Conservation (phyloP, 2,329 filamentous ascomycete species). For the Colletotrichum lupini region DNA sequence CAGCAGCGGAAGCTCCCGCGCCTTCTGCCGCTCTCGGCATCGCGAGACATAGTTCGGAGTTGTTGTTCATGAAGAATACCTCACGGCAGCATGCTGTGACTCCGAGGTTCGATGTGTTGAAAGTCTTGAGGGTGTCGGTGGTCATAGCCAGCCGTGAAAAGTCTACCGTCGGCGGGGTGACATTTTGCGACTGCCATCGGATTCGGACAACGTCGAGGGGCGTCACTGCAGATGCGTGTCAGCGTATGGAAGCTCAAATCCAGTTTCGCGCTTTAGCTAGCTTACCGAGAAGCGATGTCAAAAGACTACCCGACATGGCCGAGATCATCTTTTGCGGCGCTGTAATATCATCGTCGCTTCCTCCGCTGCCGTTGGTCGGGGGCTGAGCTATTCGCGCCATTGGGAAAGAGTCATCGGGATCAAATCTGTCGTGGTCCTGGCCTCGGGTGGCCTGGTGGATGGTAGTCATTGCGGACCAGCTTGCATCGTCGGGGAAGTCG, state of each 20-base stretch:
- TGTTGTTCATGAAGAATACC: slow-evolving; percentile 95
- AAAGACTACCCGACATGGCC: slow-evolving; percentile 87
- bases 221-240: slow-evolving; percentile 70
- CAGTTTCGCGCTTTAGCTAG: slow-evolving; percentile 10
- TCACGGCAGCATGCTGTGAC: slow-evolving; percentile 96
- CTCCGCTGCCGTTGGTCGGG: slow-evolving; percentile 33
- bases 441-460: slow-evolving; percentile 26
- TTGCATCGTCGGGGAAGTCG: slow-evolving; percentile 33
- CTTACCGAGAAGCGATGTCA: slow-evolving; percentile 90
- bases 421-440: slow-evolving; percentile 44
- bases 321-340: slow-evolving; percentile 94
- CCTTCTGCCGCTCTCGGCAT: slow-evolving; percentile 64
- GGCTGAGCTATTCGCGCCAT: slow-evolving; percentile 43
- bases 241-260: slow-evolving; percentile 14
- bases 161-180: slow-evolving; percentile 60
- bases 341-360: slow-evolving; percentile 72
- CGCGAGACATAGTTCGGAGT: slow-evolving; percentile 83
- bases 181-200: slow-evolving; percentile 86
- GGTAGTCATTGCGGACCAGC: slow-evolving; percentile 31
- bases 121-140: slow-evolving; percentile 70
- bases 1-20: slow-evolving; percentile 58
- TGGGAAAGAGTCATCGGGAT: slow-evolving; percentile 42
- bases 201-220: slow-evolving; percentile 97
- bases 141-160: slow-evolving; percentile 67
- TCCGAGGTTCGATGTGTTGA: slow-evolving; percentile 83